Conservation (phyloP, 441 rosid genomes). For the Erodium texanum region DNA sequence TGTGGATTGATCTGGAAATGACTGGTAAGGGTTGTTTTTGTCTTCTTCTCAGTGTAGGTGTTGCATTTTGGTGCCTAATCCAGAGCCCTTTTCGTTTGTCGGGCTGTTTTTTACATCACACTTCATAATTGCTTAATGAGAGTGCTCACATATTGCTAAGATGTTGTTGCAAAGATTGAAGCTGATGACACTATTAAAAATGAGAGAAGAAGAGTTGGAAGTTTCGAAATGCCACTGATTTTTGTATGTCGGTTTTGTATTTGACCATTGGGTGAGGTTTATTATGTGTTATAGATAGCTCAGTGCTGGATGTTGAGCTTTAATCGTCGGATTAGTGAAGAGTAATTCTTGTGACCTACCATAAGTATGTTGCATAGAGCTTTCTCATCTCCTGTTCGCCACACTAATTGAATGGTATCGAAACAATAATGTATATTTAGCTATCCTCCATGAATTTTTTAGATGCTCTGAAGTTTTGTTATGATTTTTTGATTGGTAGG, state of each 20-base stretch:
- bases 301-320: background rate
- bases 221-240: background rate
- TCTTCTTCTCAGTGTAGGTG: background rate
- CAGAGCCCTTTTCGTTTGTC: background rate
- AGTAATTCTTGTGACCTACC: background rate
- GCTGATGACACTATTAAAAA: background rate
- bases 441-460: background rate
- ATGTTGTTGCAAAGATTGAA: background rate
- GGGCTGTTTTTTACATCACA: background rate
- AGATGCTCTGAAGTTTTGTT: background rate
- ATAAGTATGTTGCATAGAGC: background rate
- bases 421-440: background rate
- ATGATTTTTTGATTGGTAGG: background rate
- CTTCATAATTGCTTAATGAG: background rate
- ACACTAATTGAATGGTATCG: background rate
- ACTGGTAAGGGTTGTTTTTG: conserved; percentile 40
- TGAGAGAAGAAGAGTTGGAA: background rate
- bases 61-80: background rate
- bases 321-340: background rate
- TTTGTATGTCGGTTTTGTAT: background rate
- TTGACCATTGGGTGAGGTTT: background rate
- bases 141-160: background rate
- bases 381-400: background rate
- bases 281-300: background rate
- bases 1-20: conserved; percentile 95